These are phyloP conservation scores for Catharanthus roseus DNA, from an alignment of 257 asterid genomes.

Conservation along the genomic window DNA sequence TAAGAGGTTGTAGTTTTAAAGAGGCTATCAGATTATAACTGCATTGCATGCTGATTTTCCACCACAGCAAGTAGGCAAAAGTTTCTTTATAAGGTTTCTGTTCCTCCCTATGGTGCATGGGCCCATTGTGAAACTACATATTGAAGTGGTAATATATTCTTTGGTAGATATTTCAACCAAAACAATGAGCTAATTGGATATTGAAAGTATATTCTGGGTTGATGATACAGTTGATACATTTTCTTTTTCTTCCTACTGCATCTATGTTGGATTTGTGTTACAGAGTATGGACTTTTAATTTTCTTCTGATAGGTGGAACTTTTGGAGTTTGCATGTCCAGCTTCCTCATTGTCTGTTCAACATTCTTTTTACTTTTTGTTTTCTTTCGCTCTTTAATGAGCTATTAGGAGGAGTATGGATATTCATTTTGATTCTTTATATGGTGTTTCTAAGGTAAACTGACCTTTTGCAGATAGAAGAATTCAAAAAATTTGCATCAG, in stretches of 20 bases:
- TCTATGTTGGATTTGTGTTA: not conserved
- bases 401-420: not conserved
- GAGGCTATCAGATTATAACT: not conserved
- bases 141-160: not conserved
- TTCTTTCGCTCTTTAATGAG: not conserved
- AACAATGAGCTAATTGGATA: not conserved
- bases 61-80: not conserved
- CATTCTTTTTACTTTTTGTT: not conserved
- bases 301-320: too few relatives aligned
- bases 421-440: not conserved
- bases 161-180: not conserved
- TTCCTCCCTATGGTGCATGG: not conserved
- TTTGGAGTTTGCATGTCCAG: not conserved
- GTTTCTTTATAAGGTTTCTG: too few relatives aligned
- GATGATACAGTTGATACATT: too few relatives aligned
- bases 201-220: not conserved
- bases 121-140: not conserved
- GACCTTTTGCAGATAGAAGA: conserved; percentile 48
- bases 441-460: not conserved
- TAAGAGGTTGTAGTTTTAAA: not conserved
- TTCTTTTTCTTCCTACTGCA: not conserved
- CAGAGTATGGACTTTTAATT: too few relatives aligned
- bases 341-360: not conserved
- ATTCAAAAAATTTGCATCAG: conserved; percentile 88
- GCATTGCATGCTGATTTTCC: not conserved